A percentile compares a stretch with the other conserved stretches of the same genome.
These are phyloP conservation scores for Schizochytrium sp. DNA, from an alignment of 108 stramenopile species.

Conservation along the genomic window DNA sequence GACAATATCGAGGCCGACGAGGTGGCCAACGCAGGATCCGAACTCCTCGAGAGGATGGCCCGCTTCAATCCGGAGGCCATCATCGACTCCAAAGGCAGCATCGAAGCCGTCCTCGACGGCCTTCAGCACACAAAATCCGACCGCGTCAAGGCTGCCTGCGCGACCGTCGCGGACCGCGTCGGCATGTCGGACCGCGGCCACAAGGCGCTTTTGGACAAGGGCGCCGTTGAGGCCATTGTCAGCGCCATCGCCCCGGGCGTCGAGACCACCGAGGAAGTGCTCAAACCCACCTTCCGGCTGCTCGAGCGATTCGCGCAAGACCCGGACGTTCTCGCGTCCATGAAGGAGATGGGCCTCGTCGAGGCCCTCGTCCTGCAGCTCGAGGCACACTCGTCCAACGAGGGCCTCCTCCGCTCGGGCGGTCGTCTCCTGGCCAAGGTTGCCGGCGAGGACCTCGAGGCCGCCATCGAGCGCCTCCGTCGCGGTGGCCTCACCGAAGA, in stretches of 20 bases:
- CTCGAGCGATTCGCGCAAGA: slow-evolving; percentile 17
- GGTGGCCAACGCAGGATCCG: not conserved
- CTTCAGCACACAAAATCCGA: not conserved
- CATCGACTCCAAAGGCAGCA: not conserved
- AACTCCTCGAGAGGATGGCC: slow-evolving; percentile 16
- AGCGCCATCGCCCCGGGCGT: not conserved
- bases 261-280: not conserved
- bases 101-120: not conserved
- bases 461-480: not conserved
- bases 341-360: not conserved
- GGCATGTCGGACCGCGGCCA: slow-evolving; percentile 1
- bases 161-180: slow-evolving; percentile 4
- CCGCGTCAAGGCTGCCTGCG: not conserved
- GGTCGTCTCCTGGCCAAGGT: slow-evolving; percentile 20
- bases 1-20: not conserved
- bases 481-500: not conserved
- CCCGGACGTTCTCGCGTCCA: not conserved
- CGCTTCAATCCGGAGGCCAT: not conserved
- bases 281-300: slow-evolving; percentile 21
- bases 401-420: not conserved
- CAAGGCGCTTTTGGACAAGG: slow-evolving; percentile 15
- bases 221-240: not conserved
- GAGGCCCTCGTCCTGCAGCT: slow-evolving; percentile 16
- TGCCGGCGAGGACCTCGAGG: not conserved
- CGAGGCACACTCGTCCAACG: slow-evolving; percentile 11